phyloP scores from a whole-genome alignment of 2,329 filamentous ascomycete species.

The Xylariaceae sp. region DNA sequence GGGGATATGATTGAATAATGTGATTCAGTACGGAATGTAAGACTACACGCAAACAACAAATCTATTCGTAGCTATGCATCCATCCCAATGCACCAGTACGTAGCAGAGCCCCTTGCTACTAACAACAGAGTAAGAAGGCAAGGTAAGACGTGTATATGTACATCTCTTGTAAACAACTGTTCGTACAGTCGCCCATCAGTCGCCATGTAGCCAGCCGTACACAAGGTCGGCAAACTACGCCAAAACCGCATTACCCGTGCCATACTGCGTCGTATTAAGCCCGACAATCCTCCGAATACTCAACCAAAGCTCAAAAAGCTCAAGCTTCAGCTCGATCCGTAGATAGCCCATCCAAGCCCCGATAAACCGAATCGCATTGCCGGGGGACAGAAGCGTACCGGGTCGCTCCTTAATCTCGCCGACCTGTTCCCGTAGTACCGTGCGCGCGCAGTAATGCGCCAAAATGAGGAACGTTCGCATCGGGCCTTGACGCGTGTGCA shows the following conservation, averaged over 20 bases:
- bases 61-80: neutral
- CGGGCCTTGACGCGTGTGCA: conserved; percentile 66
- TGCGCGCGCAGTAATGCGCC: conserved; percentile 61
- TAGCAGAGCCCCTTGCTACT: no score
- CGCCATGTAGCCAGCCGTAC: no score
- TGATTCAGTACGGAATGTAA: neutral
- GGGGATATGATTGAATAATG: no score
- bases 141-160: neutral
- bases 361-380: conserved; percentile 49
- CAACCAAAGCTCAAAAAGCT: conserved; percentile 59
- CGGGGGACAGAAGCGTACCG: conserved; percentile 55
- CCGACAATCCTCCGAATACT: conserved; percentile 46
- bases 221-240: no score
- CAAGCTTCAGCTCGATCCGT: conserved; percentile 58
- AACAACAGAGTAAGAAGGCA: no score
- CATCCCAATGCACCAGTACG: neutral
- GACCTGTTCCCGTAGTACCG: conserved; percentile 60
- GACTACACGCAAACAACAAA: neutral
- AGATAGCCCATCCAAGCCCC: conserved; percentile 54
- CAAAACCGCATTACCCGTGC: neutral
- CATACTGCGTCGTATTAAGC: conserved; percentile 20
- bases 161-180: neutral
- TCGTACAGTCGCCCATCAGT: no score
- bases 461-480: conserved; percentile 63
- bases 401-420: conserved; percentile 46